Conservation (phyloP, 1,284 basidiomycete species). For the Fomes fomentarius region DNA sequence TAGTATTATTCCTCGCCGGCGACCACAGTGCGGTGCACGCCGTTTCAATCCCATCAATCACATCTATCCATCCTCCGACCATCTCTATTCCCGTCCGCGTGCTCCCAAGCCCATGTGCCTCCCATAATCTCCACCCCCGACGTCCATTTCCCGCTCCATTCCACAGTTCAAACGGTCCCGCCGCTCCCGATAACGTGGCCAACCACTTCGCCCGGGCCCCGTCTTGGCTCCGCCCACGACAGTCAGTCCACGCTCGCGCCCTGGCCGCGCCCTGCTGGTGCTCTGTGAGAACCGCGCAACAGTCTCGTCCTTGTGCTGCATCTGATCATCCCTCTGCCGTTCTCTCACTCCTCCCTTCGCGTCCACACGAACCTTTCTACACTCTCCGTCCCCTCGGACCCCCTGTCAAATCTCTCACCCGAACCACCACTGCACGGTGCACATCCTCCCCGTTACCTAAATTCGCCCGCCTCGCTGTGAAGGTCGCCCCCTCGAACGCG, state of each 20-base stretch:
- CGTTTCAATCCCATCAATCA: slow-evolving; percentile 26
- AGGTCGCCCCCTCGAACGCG: slow-evolving; percentile 1
- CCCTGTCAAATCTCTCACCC: slow-evolving; percentile 18
- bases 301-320: slow-evolving; percentile 13
- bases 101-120: slow-evolving; percentile 27
- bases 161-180: background rate
- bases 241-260: too few species aligned
- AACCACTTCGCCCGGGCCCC: slow-evolving; percentile 5
- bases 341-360: slow-evolving; percentile 19
- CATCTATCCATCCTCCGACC: slow-evolving; percentile 24
- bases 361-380: slow-evolving; percentile 21
- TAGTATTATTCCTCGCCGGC: slow-evolving; percentile 15
- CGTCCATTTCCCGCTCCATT: slow-evolving; percentile 3
- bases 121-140: slow-evolving; percentile 10
- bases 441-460: slow-evolving; percentile 10
- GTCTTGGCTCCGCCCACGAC: slow-evolving; percentile 3
- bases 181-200: too few species aligned
- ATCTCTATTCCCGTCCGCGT: slow-evolving; percentile 24
- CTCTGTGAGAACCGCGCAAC: slow-evolving; percentile 15
- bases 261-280: slow-evolving; percentile 4
- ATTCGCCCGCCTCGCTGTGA: slow-evolving; percentile 6
- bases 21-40: slow-evolving; percentile 21
- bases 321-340: slow-evolving; percentile 17
- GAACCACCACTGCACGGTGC: background rate
- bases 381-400: slow-evolving; percentile 22